Conservation (phyloP, 2,329 filamentous ascomycete species). For the Aspergillus hortae region DNA sequence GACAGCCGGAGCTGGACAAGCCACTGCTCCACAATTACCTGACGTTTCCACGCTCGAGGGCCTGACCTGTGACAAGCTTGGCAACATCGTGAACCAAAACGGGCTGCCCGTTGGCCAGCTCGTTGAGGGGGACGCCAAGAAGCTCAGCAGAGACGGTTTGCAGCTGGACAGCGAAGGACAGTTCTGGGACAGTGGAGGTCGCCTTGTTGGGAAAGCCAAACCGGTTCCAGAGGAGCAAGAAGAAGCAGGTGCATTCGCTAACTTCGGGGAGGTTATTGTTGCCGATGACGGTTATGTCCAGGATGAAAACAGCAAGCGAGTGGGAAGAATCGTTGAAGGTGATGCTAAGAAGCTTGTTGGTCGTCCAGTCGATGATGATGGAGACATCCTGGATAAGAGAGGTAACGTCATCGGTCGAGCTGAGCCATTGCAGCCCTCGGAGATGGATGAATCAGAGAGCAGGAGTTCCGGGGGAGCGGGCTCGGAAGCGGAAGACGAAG, state of each 20-base stretch:
- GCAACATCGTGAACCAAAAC: slow-evolving; percentile 40
- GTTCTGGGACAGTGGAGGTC: slow-evolving; percentile 61
- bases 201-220: slow-evolving; percentile 59
- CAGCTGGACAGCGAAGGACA: slow-evolving; percentile 58
- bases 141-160: slow-evolving; percentile 44
- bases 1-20: slow-evolving; percentile 28
- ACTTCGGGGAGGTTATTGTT: slow-evolving; percentile 45
- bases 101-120: slow-evolving; percentile 56
- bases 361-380: slow-evolving; percentile 59
- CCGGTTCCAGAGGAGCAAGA: slow-evolving; percentile 36
- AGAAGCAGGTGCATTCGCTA: slow-evolving; percentile 44
- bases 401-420: slow-evolving; percentile 61
- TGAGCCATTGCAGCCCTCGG: slow-evolving; percentile 48
- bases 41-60: slow-evolving; percentile 38
- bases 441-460: slow-evolving; percentile 18
- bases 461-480: slow-evolving; percentile 21
- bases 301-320: slow-evolving; percentile 45
- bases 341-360: slow-evolving; percentile 59
- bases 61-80: slow-evolving; percentile 42
- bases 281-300: slow-evolving; percentile 47
- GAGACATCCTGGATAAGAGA: slow-evolving; percentile 59
- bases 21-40: slow-evolving; percentile 19
- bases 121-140: slow-evolving; percentile 61
- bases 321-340: slow-evolving; percentile 54
- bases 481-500: slow-evolving; percentile 42